Conservation (phyloP, 768 basidiomycete genomes). For the Dacryopinax spathularia region DNA sequence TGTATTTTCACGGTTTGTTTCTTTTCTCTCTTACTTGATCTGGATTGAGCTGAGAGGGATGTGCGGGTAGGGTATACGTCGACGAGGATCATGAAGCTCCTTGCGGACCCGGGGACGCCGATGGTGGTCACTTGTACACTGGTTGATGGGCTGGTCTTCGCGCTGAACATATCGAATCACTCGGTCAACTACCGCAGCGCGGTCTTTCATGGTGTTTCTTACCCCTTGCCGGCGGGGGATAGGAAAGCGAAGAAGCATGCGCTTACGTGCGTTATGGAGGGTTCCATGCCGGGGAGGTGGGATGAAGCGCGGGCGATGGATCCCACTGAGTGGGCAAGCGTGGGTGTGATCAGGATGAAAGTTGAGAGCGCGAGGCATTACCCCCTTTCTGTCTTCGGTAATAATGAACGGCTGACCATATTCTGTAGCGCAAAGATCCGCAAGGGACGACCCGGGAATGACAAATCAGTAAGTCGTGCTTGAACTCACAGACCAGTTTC, state of each 20-base stretch:
- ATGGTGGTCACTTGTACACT: constrained; percentile 9
- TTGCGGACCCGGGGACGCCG: constrained; percentile 6
- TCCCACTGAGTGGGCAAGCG: background rate
- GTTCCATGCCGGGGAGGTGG: constrained; percentile 8
- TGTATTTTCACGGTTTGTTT: constrained; percentile 12
- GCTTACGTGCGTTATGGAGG: background rate
- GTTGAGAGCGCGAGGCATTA: constrained; percentile 8
- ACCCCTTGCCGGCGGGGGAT: constrained; percentile 10
- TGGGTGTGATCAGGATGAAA: constrained; percentile 5
- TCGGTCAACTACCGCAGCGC: constrained; percentile 14
- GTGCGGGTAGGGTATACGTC: background rate
- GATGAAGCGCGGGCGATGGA: constrained; percentile 3
- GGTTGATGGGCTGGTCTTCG: constrained; percentile 15
- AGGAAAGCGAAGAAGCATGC: background rate
- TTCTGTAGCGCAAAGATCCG: background rate
- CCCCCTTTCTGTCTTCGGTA: background rate
- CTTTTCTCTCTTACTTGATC: background rate
- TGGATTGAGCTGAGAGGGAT: background rate
- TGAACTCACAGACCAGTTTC: background rate
- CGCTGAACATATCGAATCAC: constrained; percentile 11
- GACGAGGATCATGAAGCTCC: constrained; percentile 2
- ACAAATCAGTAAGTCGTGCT: background rate
- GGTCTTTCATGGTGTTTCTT: constrained; percentile 13
- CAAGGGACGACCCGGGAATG: background rate
- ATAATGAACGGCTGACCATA: background rate